Conservation (phyloP, 345 rosid species). For the Nephelium lappaceum region DNA sequence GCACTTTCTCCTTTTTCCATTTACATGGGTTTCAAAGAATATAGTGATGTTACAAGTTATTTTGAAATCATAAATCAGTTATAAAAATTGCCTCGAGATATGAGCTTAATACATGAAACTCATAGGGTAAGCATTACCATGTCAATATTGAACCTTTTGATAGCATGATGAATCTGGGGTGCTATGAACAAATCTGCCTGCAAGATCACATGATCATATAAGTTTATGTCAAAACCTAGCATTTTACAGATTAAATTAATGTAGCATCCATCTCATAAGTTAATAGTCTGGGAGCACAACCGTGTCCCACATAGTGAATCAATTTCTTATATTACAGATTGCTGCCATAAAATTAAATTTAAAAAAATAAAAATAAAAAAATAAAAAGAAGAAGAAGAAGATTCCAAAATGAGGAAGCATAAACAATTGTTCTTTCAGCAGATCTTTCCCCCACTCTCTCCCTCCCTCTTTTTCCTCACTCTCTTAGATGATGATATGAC, state of each 20-base stretch:
- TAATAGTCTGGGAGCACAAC: not conserved
- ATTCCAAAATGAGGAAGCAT: not conserved
- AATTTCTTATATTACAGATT: not conserved
- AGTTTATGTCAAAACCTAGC: not conserved
- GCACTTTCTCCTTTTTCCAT: too few species aligned
- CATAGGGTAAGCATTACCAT: slow-evolving; percentile 49
- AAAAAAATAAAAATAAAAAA: too few species aligned
- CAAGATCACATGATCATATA: slow-evolving; percentile 19
- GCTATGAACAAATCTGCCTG: slow-evolving; percentile 89
- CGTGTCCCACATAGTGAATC: not conserved
- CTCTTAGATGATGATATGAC: not conserved
- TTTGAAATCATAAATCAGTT: not conserved
- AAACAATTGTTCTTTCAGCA: not conserved
- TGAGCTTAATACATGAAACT: not conserved
- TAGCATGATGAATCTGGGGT: slow-evolving; percentile 60
- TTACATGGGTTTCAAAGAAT: not conserved
- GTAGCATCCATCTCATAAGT: not conserved
- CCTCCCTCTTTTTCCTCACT: not conserved
- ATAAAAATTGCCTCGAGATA: not conserved
- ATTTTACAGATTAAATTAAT: too few species aligned
- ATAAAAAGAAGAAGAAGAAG: too few species aligned
- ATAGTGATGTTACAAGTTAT: not conserved
- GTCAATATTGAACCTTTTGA: slow-evolving; percentile 56
- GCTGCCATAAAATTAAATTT: not conserved
- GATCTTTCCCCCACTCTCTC: not conserved